Percentiles rank a stretch among this genome's conserved stretches.
Evolutionary conservation across 371 early-diverging fungal species (phyloP).

Genomic region (Mortierella sp.): DNA sequence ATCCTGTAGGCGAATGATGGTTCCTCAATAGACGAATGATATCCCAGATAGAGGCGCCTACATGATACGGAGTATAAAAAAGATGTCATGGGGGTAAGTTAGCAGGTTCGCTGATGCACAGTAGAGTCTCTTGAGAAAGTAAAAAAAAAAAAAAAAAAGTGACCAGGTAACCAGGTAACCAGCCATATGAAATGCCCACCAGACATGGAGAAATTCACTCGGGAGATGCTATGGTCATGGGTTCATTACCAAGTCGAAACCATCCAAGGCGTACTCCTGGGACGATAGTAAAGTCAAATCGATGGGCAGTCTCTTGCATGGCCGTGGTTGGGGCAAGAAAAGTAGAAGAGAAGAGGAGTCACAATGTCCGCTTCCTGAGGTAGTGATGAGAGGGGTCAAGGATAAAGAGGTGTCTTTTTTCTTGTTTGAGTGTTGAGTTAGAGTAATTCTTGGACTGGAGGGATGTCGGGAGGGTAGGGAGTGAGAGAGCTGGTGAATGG

Average conservation of each 20-base stretch:
- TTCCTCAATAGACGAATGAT: conserved; percentile 60
- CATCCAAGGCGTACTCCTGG: conserved; percentile 69
- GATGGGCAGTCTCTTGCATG: conserved; percentile 32
- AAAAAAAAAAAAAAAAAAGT: not conserved
- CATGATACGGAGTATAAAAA: not conserved
- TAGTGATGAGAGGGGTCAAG: not conserved
- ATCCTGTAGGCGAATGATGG: conserved; percentile 61
- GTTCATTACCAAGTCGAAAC: conserved; percentile 63
- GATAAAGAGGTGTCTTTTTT: too few relatives aligned
- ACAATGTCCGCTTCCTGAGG: not conserved
- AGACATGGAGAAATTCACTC: not conserved
- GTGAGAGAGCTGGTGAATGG: too few relatives aligned
- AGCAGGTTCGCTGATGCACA: too few relatives aligned
- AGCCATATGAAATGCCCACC: not conserved
- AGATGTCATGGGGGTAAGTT: too few relatives aligned
- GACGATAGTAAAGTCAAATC: conserved; percentile 63
- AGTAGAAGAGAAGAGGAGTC: not conserved
- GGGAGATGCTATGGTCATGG: too few relatives aligned
- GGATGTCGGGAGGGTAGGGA: too few relatives aligned
- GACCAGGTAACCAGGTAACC: not conserved
- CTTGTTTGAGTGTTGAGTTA: too few relatives aligned
- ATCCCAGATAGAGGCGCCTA: conserved; percentile 71
- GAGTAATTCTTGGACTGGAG: too few relatives aligned
- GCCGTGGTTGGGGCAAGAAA: not conserved
- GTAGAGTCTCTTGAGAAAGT: not conserved